Percentiles rank a stretch among this genome's conserved stretches.
phyloP scores from a whole-genome alignment of 805 yeast genomes.

The Lipomyces sp. region DNA sequence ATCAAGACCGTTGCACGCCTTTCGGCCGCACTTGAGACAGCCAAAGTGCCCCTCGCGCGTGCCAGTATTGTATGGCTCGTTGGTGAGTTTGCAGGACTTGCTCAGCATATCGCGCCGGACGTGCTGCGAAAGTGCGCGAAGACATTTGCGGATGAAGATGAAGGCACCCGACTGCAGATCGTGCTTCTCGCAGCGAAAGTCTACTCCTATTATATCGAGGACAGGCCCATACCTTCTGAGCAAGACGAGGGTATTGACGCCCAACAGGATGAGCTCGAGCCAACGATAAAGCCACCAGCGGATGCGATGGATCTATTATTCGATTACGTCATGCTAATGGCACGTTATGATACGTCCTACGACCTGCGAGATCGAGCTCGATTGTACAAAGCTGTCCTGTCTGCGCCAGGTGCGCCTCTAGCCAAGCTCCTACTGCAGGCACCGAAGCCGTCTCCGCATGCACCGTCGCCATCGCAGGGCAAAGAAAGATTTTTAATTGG shows the following conservation, averaged over 20 bases:
- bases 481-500: slow-evolving; percentile 33
- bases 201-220: slow-evolving; percentile 53
- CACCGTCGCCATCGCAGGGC: slow-evolving; percentile 29
- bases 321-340: slow-evolving; percentile 56
- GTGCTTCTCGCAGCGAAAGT: slow-evolving; percentile 72
- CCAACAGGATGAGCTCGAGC: slow-evolving; percentile 19
- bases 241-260: slow-evolving; percentile 12
- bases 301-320: slow-evolving; percentile 51
- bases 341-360: slow-evolving; percentile 68
- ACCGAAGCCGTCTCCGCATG: slow-evolving; percentile 62
- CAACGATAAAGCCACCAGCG: slow-evolving; percentile 32
- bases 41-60: slow-evolving; percentile 49
- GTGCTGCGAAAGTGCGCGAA: slow-evolving; percentile 58
- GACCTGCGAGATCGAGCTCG: slow-evolving; percentile 87
- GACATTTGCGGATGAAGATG: slow-evolving; percentile 52
- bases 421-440: slow-evolving; percentile 72
- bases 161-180: slow-evolving; percentile 64
- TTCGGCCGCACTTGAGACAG: slow-evolving; percentile 33
- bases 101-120: slow-evolving; percentile 64
- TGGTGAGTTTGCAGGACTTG: slow-evolving; percentile 66
- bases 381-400: slow-evolving; percentile 59
- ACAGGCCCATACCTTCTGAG: slow-evolving; percentile 34
- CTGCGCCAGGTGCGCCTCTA: slow-evolving; percentile 52
- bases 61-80: slow-evolving; percentile 88
- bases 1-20: slow-evolving; percentile 52